Evolutionary conservation across 441 rosid species (phyloP), one percentile per base, ranked within the genome.

Genomic region (Gossypium lobatum): DNA sequence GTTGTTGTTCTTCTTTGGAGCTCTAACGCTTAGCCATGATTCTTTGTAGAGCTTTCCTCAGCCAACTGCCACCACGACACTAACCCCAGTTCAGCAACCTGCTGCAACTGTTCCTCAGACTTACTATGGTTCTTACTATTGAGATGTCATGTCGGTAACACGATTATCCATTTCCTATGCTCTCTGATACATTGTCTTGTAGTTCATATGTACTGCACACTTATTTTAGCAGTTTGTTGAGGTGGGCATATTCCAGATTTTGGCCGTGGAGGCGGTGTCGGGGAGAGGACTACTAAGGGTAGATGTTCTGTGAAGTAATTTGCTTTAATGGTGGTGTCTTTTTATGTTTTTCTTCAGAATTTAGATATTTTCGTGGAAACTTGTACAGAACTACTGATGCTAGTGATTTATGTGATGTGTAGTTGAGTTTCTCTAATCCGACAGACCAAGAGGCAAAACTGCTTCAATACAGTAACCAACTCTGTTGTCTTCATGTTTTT

Each of bases 91-190:
- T 2, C 98, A 86, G 73, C 97, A 88, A 78, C 85, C 93, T 3
- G 77, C 77, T 54, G 63, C 91, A 0, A 9, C 92, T 13, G 92
- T 64, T 17, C 83, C 97, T 8, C 99, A 90, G 79, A 87, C 88
- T 4, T 95, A 91, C 73, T 95, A 90, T 66, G 95, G 93, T 52
- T 76, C 79, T 67, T 92, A 88, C 82, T 93, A 89, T 84, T 91
- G 82, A 82, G 70, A 67, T n/a, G 55, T 50, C 17, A 16, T 58
- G 62, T 59, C 57, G 73, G 28, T 52, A 25, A 46, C 55, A 65
- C 17, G 55, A 8, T 66, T 3, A 8, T 16, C 16, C 39, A 0
- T 5, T n/a, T 34, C 64, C 20, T 42, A 1, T 18, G 11, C 3
- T 1, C 2, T 58, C 25, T 50, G 10, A 8, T 28, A 6, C n/a